Base-by-base conservation (phyloP, 768 basidiomycete species). In the Boletus sp. region DNA sequence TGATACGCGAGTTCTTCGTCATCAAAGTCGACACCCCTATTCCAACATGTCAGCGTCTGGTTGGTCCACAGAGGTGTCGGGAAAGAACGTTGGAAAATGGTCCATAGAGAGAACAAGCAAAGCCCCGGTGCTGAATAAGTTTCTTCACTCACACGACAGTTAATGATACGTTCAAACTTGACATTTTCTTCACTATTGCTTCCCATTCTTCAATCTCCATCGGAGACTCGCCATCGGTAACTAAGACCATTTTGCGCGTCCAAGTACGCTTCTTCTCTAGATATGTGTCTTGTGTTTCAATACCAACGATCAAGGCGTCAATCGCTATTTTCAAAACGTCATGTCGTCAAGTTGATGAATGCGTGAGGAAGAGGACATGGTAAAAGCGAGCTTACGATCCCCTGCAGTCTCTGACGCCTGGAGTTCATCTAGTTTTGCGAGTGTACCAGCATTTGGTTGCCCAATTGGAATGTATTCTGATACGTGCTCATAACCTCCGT, bases 21-120 rank as follows among this genome's bases (percentile, higher is more conserved):
- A 47, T 84, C 90, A 71, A 96, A 95, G 69, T 93, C 90, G 40
- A 93, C 79, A 6, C 93, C 93, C n/a, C 93, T 95, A 59, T 33
- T 21, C 5, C 32, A 33, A 35, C 37, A 13, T n/a, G 25, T 59
- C 21, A 62, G 52, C 23, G 45, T 39, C 53, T 58, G 32, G 54
- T 32, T 30, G 29, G 29, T 47, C 6, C 32, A 30, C 37, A 30
- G 30, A 23, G 4, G 25, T 13, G 17, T 50, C n/a, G 4, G 7
- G 15, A 6, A 7, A 23, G 21, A 32, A 44, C 5, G 17, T 13
- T 13, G 17, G 8, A 25, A 33, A 25, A 23, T 5, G 19, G 6
- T 10, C 19, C 43, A 47, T 14, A 13, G 30, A 30, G 17, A 45
- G 17, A 29, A 50, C 34, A 23, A 39, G 19, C 27, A 33, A 34